These are phyloP conservation scores for Pythium dissotocum DNA, from an alignment of 352 stramenopile species.

Conservation along the genomic window DNA sequence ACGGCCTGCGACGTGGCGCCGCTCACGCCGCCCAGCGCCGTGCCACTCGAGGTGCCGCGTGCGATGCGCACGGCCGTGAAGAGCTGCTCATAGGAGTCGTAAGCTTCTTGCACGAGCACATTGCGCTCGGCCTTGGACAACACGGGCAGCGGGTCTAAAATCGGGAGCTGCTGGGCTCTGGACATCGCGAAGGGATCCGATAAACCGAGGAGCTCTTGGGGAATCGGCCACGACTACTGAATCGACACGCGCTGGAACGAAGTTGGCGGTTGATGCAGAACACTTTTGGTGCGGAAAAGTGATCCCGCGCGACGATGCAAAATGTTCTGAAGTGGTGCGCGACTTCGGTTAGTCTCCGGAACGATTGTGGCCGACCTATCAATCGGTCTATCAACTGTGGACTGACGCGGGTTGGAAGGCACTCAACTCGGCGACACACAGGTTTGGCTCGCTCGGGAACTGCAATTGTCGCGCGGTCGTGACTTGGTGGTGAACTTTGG, in stretches of 20 bases:
- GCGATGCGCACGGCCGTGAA: conserved; percentile 28
- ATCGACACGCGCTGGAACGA: not conserved
- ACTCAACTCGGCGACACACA: not conserved
- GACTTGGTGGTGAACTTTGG: not conserved
- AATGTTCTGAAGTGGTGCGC: not conserved
- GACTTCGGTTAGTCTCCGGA: not conserved
- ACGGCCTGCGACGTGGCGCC: conserved; percentile 42
- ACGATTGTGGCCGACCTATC: not conserved
- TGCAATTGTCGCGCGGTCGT: not conserved
- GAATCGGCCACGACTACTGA: not conserved
- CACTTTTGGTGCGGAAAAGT: not conserved
- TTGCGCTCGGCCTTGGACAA: conserved; percentile 16
- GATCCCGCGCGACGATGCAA: not conserved
- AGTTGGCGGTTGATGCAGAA: not conserved
- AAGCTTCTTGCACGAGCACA: conserved; percentile 22
- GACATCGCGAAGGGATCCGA: conserved; percentile 1
- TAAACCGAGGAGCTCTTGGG: not conserved
- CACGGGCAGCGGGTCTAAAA: conserved; percentile 16
- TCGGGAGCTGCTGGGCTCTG: conserved; percentile 11
- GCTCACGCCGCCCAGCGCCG: conserved; percentile 32
- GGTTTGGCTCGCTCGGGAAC: not conserved
- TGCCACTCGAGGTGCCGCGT: conserved; percentile 33
- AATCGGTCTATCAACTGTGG: not conserved
- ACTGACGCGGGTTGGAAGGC: not conserved
- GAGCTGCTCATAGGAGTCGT: conserved; percentile 28